phyloP scores from a whole-genome alignment of 129 eudicot species.

The Calendula officinalis region DNA sequence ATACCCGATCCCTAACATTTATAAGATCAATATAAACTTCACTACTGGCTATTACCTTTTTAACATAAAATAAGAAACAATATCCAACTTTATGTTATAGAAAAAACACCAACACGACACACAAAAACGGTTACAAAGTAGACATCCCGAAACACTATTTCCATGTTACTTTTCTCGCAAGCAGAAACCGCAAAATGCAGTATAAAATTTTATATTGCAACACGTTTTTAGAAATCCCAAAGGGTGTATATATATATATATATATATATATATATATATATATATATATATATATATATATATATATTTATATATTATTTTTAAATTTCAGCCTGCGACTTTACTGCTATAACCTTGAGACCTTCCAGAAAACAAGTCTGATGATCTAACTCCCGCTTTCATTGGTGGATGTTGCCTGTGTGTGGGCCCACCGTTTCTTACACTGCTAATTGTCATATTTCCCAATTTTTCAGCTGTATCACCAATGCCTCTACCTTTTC shows the following conservation, averaged over 20 bases:
- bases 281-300: no score
- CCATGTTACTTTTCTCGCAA: no score
- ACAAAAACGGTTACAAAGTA: background rate
- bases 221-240: background rate
- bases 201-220: background rate
- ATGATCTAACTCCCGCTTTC: slow-evolving; percentile 64
- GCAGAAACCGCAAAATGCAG: background rate
- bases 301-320: no score
- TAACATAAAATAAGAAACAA: background rate
- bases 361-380: slow-evolving; percentile 54
- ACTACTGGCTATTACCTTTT: no score
- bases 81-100: background rate
- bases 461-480: slow-evolving; percentile 67
- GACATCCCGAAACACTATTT: background rate
- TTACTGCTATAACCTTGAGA: slow-evolving; percentile 58
- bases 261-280: no score
- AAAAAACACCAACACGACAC: background rate
- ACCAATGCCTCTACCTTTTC: slow-evolving; percentile 48
- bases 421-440: slow-evolving; percentile 34
- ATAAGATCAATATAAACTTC: no score
- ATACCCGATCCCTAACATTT: no score
- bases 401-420: slow-evolving; percentile 27
- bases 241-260: no score
- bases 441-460: slow-evolving; percentile 48
- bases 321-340: slow-evolving; percentile 57